Base-by-base conservation (phyloP, 1,139 yeast genomes). In the Sugiyamaella castrensis region DNA sequence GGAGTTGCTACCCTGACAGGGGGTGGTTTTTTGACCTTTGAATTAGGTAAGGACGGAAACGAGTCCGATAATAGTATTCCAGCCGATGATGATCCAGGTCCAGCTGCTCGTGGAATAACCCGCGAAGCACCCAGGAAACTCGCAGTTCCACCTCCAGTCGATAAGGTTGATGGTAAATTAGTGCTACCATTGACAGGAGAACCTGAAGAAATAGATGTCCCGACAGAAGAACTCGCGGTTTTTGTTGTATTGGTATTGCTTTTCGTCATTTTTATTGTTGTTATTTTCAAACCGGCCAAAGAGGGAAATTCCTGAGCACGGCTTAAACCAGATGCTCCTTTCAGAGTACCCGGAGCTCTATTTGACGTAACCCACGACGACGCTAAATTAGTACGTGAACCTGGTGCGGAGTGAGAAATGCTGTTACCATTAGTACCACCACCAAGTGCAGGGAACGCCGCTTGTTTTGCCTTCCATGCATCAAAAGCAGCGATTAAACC, bases 1-100 rank as follows among this genome's bases (percentile, higher is more conserved):
- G 51, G 37, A 4, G 50, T 27, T 7, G 24, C 37, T 10, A 39
- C 34, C 16, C 53, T 43, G 6, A 45, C 52, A 1, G 53, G 56
- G 2, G 51, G 48, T 9, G 28, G 40, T 16, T 36, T 37, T 39
- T 40, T 48, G 28, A 48, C 40, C n/a, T 33, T 41, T 26, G 53
- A 29, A 8, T 36, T 28, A 8, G 64, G 64, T 30, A 61, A 51
- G 4, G 60, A 48, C 6, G 65, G 65, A 47, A 60, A 61, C 8
- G 59, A 52, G 26, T 52, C 49, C 11, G 42, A 43, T 19, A 19
- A 19, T 3, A 50, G 37, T 2, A 40, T 32, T 19, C 41, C 30
- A n/a, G 49, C 24, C 4, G 48, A 11, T 7, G 52, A 27, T 2
- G 52, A 34, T 2, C 13, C 29, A 2, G 46, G 13, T 3, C 45